Percentiles rank a stretch among this genome's conserved stretches.
Conservation (phyloP, 2,329 filamentous ascomycete genomes). For the Colletotrichum sp. region DNA sequence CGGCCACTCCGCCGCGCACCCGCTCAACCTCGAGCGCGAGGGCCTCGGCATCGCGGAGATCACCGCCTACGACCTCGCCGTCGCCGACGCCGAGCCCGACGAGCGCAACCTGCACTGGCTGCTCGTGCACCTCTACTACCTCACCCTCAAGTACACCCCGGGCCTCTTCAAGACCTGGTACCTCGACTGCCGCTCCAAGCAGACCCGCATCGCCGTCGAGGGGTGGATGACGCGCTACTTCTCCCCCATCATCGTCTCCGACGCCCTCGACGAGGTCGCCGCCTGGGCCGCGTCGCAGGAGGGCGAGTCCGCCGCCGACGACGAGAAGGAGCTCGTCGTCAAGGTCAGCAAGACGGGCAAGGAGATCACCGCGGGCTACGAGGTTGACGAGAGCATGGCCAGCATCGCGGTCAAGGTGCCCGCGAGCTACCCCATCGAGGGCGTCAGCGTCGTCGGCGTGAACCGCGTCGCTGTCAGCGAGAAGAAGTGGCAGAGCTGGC, state of each 20-base stretch:
- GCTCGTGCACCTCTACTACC: constrained; percentile 84
- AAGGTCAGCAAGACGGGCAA: constrained; percentile 74
- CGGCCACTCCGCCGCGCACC: constrained; percentile 75
- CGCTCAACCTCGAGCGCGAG: constrained; percentile 75
- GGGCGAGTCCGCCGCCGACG: constrained; percentile 38
- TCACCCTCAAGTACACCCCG: constrained; percentile 77
- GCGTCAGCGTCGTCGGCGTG: constrained; percentile 76
- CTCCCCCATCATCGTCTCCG: constrained; percentile 71
- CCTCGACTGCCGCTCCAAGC: constrained; percentile 78
- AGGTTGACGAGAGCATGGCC: constrained; percentile 86
- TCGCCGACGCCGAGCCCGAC: constrained; percentile 62
- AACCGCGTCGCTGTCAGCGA: constrained; percentile 89
- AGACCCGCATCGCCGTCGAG: constrained; percentile 81
- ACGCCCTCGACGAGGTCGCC: constrained; percentile 71
- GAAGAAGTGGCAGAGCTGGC: constrained; percentile 91
- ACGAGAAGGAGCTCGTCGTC: constrained; percentile 65
- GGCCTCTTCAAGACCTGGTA: constrained; percentile 85
- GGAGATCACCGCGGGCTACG: constrained; percentile 84
- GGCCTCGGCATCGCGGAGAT: constrained; percentile 65
- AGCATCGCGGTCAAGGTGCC: constrained; percentile 84
- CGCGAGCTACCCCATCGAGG: constrained; percentile 80
- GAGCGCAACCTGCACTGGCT: constrained; percentile 84
- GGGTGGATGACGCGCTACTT: constrained; percentile 87
- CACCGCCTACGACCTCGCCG: constrained; percentile 54
- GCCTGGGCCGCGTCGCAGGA: constrained; percentile 67